Percentiles rank a stretch among this genome's conserved stretches.
phyloP scores from a whole-genome alignment of 306 rosid genomes.

The Adenanthera pavonina region DNA sequence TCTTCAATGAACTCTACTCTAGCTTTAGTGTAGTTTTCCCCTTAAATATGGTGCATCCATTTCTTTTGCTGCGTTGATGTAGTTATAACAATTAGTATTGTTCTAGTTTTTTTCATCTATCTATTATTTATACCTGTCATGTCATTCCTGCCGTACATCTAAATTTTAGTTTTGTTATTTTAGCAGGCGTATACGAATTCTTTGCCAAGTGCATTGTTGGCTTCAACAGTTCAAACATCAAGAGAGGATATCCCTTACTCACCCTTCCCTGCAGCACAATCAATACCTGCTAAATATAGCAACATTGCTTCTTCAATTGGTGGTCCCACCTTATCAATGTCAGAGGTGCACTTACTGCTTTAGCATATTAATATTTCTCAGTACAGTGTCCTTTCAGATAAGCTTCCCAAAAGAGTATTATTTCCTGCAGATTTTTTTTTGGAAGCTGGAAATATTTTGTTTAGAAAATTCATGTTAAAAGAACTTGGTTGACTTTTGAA shows the following conservation, averaged over 20 bases:
- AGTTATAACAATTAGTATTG: background rate
- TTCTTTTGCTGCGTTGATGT: background rate
- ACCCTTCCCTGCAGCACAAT: slow-evolving; percentile 78
- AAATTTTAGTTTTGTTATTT: slow-evolving; percentile 25
- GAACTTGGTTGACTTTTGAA: background rate
- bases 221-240: slow-evolving; percentile 65
- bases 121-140: background rate
- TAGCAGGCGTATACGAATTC: slow-evolving; percentile 79
- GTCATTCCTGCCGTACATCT: slow-evolving; percentile 8
- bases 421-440: background rate
- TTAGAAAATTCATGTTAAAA: background rate
- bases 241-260: slow-evolving; percentile 86
- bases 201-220: slow-evolving; percentile 70
- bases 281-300: slow-evolving; percentile 68
- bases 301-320: slow-evolving; percentile 73
- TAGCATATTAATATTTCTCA: slow-evolving; percentile 18
- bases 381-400: background rate
- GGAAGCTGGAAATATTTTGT: background rate
- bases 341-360: slow-evolving; percentile 64
- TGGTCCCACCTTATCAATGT: slow-evolving; percentile 75
- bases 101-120: background rate
- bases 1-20: slow-evolving; percentile 17
- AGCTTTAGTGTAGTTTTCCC: background rate
- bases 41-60: background rate
- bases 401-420: background rate